Evolutionary conservation across 768 basidiomycete genomes (phyloP).

Genomic region (Clitopilus passeckerianus): DNA sequence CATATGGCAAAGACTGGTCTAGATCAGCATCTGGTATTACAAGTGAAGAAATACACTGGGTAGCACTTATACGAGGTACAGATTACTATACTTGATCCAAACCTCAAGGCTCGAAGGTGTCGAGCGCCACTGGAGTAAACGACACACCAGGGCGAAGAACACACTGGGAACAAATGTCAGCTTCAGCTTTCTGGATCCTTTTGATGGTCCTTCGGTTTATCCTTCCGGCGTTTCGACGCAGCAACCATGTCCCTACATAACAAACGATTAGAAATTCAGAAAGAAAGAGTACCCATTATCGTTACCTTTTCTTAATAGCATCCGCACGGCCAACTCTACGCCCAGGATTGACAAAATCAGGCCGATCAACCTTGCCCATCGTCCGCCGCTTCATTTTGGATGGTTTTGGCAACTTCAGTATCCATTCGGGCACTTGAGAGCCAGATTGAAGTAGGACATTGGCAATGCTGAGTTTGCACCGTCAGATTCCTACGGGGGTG

Average conservation of each 20-base stretch:
- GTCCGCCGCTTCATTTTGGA: conserved; percentile 81
- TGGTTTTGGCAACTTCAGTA: conserved; percentile 89
- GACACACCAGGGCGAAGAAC: too few species aligned
- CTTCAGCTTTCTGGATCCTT: too few species aligned
- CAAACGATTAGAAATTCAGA: conserved; percentile 3
- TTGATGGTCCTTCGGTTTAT: conserved; percentile 20
- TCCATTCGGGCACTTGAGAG: conserved; percentile 90
- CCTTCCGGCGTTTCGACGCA: conserved; percentile 65
- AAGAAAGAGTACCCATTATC: not conserved
- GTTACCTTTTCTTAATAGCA: conserved; percentile 69
- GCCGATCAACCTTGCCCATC: conserved; percentile 82
- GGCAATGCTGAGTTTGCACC: conserved; percentile 61
- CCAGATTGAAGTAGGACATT: conserved; percentile 95
- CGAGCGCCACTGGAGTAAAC: too few species aligned
- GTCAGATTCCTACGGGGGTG: conserved; percentile 3
- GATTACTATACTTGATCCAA: too few species aligned
- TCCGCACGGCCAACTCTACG: conserved; percentile 64
- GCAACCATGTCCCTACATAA: conserved; percentile 68
- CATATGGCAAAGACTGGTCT: too few species aligned
- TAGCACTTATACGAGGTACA: too few species aligned
- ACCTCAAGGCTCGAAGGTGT: too few species aligned
- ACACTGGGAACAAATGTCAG: too few species aligned
- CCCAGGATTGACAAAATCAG: conserved; percentile 69
- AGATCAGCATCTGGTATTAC: too few species aligned
- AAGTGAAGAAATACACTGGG: too few species aligned